A percentile compares a stretch with the other conserved stretches of the same genome.
Evolutionary conservation across 192 early-diverging fungal species (phyloP).

Genomic region (Gryganskiella cystojenkinii): DNA sequence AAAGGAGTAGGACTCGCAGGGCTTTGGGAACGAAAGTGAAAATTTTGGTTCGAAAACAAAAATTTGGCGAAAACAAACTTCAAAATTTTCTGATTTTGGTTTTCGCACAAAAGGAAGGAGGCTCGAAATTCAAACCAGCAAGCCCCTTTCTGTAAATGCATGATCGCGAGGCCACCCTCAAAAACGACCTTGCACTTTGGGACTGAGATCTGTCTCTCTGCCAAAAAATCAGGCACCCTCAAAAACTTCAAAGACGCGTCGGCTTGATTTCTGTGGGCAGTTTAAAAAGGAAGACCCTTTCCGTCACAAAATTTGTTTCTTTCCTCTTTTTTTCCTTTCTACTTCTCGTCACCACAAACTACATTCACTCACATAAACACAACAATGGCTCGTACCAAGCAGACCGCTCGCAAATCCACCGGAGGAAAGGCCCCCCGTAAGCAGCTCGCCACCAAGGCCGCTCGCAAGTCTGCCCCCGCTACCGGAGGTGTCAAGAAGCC

Average conservation of each 20-base stretch:
- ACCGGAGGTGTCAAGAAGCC: conserved; percentile 97
- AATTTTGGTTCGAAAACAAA: no score
- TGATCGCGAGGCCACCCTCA: no score
- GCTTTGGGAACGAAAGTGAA: no score
- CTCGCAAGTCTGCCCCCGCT: conserved; percentile 94
- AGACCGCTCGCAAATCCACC: conserved; percentile 98
- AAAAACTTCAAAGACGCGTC: no score
- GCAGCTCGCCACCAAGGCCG: conserved; percentile 95
- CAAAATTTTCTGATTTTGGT: background rate
- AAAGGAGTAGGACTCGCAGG: background rate
- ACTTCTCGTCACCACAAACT: conserved; percentile 2
- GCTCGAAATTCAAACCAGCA: no score
- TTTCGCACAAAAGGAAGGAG: background rate
- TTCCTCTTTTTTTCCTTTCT: conserved; percentile 1
- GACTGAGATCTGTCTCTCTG: no score
- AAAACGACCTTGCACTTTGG: no score
- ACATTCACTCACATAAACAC: conserved; percentile 63
- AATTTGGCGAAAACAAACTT: no score
- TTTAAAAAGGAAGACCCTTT: background rate
- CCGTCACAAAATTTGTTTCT: background rate
- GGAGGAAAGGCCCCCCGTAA: conserved; percentile 99
- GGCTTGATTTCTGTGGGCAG: no score
- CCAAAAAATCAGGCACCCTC: no score
- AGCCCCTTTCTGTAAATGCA: background rate
- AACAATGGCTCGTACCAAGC: conserved; percentile 75